Base-by-base conservation (phyloP, 805 yeast genomes). In the Teunomyces panamensis region DNA sequence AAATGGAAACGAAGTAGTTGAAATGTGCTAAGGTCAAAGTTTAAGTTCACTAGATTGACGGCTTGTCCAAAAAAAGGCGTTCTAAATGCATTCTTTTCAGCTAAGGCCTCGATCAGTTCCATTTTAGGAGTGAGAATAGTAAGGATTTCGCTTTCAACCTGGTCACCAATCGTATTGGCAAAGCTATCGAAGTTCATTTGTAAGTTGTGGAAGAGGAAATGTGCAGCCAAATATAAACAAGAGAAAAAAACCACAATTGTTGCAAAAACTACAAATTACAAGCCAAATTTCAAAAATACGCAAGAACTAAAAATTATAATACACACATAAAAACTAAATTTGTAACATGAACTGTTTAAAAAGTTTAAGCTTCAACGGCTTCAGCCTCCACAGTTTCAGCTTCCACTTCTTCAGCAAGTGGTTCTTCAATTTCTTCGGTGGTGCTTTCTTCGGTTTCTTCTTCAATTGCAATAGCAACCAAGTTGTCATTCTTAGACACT, bases 401-500 rank as follows among this genome's bases (percentile, higher is more conserved):
- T 30, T 52, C 45, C 6, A 17, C 42, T 13, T 36, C 32, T 9
- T 24, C 44, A 16, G 42, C 30, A 17, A 53, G 48, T 10, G 47
- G 35, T 13, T 39, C 50, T 20, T 51, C 53, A 10, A 42, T 35
- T 14, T 51, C 51, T 24, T 50, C 51, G 26, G 51, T 44, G 30
- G 51, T 42, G 47, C 17, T 51, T 44, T 41, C 52, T 36, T 42
- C 50, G 20, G 46, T 55, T 11, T 42, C 45, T 17, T 45, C 56
- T 28, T 57, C 66, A 36, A 68, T 60, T 29, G 57, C 55, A 42
- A 69, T 65, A 9, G 64, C 52, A 37, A 60, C 58, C 46, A 49
- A 58, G 56, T 64, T 60, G 13, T 48, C 58, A 32, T 56, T 59
- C 30, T 50, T 46, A 42, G 51, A 49, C 9, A 54, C 48, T 8